Evolutionary conservation across 2,329 filamentous ascomycete genomes (phyloP).

Genomic region (Paracorniculantispora psalliotae): DNA sequence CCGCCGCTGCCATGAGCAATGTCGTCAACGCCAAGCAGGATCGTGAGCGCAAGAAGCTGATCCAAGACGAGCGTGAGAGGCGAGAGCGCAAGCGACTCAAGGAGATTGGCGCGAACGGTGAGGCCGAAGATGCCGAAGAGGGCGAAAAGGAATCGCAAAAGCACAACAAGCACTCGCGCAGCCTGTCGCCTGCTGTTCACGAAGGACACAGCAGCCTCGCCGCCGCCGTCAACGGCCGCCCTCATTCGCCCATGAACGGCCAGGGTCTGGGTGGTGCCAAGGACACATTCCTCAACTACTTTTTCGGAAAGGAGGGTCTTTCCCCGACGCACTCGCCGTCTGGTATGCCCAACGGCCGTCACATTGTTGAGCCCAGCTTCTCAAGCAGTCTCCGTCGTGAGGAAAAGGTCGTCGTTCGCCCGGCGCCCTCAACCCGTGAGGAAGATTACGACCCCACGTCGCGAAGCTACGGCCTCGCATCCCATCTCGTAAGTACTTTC

Average conservation of each 20-base stretch:
- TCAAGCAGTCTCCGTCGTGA: slow-evolving; percentile 77
- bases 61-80: slow-evolving; percentile 80
- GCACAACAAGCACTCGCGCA: slow-evolving; percentile 51
- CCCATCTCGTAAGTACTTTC: slow-evolving; percentile 52
- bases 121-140: slow-evolving; percentile 62
- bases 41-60: slow-evolving; percentile 73
- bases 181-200: slow-evolving; percentile 76
- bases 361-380: slow-evolving; percentile 76
- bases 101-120: slow-evolving; percentile 77
- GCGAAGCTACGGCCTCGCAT: slow-evolving; percentile 38
- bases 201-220: slow-evolving; percentile 58
- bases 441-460: slow-evolving; percentile 40
- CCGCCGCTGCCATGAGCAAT: slow-evolving; percentile 93
- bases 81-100: slow-evolving; percentile 78
- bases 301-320: slow-evolving; percentile 90
- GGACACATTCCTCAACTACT: slow-evolving; percentile 97
- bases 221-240: slow-evolving; percentile 63
- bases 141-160: slow-evolving; percentile 50
- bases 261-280: slow-evolving; percentile 57
- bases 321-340: slow-evolving; percentile 32
- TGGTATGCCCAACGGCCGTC: slow-evolving; percentile 41
- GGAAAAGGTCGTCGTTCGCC: slow-evolving; percentile 51
- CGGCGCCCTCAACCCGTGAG: slow-evolving; percentile 34
- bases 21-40: slow-evolving; percentile 95
- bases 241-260: slow-evolving; percentile 58